Percentiles rank a stretch among this genome's conserved stretches.
Conservation (phyloP, 768 basidiomycete genomes). For the Suillus lakei region DNA sequence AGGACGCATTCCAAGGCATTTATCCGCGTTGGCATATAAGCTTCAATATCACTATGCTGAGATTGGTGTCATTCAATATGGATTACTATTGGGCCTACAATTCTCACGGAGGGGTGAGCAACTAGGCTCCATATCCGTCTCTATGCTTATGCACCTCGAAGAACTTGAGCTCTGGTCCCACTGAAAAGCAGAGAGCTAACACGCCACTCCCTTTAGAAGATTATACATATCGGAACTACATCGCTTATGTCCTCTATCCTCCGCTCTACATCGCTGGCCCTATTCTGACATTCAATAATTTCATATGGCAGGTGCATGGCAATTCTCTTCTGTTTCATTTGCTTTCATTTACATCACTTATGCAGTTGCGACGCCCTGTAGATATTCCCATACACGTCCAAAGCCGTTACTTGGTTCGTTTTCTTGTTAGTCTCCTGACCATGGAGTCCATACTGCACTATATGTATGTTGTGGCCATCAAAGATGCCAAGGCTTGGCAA, state of each 20-base stretch:
- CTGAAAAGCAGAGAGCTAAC: constrained; percentile 64
- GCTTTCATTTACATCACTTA: constrained; percentile 2
- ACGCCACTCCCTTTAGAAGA: constrained; percentile 56
- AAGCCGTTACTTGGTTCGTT: constrained; percentile 69
- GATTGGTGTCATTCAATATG: constrained; percentile 91
- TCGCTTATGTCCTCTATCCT: constrained; percentile 89
- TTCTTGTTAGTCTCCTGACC: constrained; percentile 69
- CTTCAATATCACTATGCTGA: constrained; percentile 96
- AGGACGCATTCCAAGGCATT: constrained; percentile 74
- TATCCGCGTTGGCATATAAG: constrained; percentile 92
- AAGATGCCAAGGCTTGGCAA: constrained; percentile 82
- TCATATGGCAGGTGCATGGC: constrained; percentile 81
- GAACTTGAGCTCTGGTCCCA: constrained; percentile 38
- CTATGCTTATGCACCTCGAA: constrained; percentile 13
- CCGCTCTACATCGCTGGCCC: constrained; percentile 97
- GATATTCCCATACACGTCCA: constrained; percentile 44
- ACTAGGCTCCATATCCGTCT: not conserved
- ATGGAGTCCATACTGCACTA: constrained; percentile 94
- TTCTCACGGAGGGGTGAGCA: constrained; percentile 44
- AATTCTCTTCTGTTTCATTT: not conserved
- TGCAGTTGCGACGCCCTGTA: constrained; percentile 65
- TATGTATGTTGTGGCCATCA: constrained; percentile 98
- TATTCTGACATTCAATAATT: constrained; percentile 96
- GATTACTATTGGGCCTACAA: constrained; percentile 88
- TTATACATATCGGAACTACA: constrained; percentile 75